Base-by-base conservation (phyloP, 2,329 filamentous ascomycete genomes). In the Talaromyces verruculosus region DNA sequence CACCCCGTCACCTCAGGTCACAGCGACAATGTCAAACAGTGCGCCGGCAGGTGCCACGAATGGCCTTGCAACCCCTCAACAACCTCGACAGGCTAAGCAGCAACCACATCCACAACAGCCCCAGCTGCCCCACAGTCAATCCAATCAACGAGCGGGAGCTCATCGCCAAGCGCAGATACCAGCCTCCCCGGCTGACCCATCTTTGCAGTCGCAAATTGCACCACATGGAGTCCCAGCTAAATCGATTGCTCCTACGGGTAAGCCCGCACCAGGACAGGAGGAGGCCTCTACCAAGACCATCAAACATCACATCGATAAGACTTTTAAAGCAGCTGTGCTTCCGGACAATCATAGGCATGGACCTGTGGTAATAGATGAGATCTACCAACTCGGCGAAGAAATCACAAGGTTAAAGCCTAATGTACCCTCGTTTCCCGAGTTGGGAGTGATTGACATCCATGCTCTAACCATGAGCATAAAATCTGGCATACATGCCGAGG, bases 401-500 rank as follows among this genome's bases (percentile, higher is more conserved):
- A 83, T 97, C 43, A 82, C 88, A 60, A 83, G 84, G 53, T 83
- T 88, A 72, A 91, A 89, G 72, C 92, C 93, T 0, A 89, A 91
- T 65, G 84, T 93, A 43, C 94, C 95, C 0, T 81, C 84, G 2
- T 84, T 93, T 19, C 82, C 85, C 25, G 93, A 98, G 71, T 84
- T 98, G 62, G 95, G 94, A 8, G 85, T 92, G 22, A 91, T 98
- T 69, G 94, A 99, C 73, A 89, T 98, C 33, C 90, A 93, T 70
- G 93, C 94, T 22, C 84, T 99, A 47, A 97, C 90, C 0, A 90
- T 93, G 82, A 93, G 92, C 72, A 82, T 99, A 43, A 93, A 97
- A 74, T 96, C 91, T 64, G 94, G 94, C 0, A 91, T 98, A 51
- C 89, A 93, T 71, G 89, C 88, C 5, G 95, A 99, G 79, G 89